Conservation (phyloP, 306 rosid species). For the Phaseolus lunatus region DNA sequence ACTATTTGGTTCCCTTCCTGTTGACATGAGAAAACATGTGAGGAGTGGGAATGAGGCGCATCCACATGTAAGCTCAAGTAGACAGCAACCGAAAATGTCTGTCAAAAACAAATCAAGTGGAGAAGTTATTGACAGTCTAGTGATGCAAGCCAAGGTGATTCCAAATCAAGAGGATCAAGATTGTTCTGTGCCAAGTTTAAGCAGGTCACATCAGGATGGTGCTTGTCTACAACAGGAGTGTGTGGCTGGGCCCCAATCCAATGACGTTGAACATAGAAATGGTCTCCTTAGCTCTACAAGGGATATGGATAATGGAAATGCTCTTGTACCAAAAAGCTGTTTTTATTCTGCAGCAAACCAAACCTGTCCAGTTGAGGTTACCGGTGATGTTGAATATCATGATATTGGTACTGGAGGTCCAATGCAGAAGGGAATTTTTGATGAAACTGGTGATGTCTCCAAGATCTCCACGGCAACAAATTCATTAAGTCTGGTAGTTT, state of each 20-base stretch:
- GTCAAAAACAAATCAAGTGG: not conserved
- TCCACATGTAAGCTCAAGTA: constrained; percentile 15
- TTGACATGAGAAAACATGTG: constrained; percentile 1
- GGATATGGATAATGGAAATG: constrained; percentile 12
- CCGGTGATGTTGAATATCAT: not conserved
- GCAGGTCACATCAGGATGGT: constrained; percentile 11
- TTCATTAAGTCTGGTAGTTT: constrained; percentile 7
- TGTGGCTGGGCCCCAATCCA: constrained; percentile 1
- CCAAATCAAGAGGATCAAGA: constrained; percentile 19
- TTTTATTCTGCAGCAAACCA: not conserved
- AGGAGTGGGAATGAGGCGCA: not conserved
- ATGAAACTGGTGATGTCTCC: not conserved
- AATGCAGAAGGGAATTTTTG: constrained; percentile 2
- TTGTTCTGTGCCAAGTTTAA: constrained; percentile 21
- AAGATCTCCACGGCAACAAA: not conserved
- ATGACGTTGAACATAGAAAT: not conserved
- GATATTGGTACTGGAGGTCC: not conserved
- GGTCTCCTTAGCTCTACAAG: constrained; percentile 11
- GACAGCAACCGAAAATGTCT: constrained; percentile 1
- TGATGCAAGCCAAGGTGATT: constrained; percentile 15
- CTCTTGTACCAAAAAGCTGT: constrained; percentile 2
- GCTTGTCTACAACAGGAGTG: not conserved
- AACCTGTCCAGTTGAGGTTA: not conserved
- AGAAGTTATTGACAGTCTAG: constrained; percentile 9
- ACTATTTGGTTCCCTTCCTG: not conserved